phyloP scores from a whole-genome alignment of 2,329 filamentous ascomycete genomes.

The Colletotrichum zoysiae region DNA sequence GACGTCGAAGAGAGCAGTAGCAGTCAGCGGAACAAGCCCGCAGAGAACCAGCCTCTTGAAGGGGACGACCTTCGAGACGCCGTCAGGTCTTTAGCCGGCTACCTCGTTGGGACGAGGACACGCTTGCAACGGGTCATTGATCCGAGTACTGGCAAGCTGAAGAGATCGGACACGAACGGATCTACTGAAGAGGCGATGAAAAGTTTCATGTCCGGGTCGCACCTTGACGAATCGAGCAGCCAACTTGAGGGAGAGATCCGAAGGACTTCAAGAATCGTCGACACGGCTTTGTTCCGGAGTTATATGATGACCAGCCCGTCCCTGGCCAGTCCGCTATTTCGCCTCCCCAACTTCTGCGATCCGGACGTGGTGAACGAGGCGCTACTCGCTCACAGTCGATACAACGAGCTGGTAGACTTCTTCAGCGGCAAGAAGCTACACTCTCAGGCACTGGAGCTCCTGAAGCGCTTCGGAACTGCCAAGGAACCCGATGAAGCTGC shows the following conservation, averaged over 20 bases:
- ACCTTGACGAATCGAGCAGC: slow-evolving; percentile 62
- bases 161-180: slow-evolving; percentile 59
- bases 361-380: slow-evolving; percentile 95
- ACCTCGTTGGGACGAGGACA: slow-evolving; percentile 86
- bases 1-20: slow-evolving; percentile 68
- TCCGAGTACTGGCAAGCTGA: slow-evolving; percentile 72
- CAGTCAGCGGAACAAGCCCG: slow-evolving; percentile 61
- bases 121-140: slow-evolving; percentile 73
- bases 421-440: slow-evolving; percentile 96
- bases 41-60: slow-evolving; percentile 69
- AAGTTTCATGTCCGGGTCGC: slow-evolving; percentile 63
- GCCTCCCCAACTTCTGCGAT: slow-evolving; percentile 97
- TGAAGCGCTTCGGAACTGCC: slow-evolving; percentile 82
- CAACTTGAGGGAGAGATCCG: slow-evolving; percentile 79
- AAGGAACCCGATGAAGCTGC: slow-evolving; percentile 63
- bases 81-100: slow-evolving; percentile 85
- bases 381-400: slow-evolving; percentile 87
- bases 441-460: slow-evolving; percentile 83
- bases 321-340: slow-evolving; percentile 89
- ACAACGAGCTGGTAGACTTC: slow-evolving; percentile 97
- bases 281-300: slow-evolving; percentile 92
- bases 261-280: slow-evolving; percentile 84
- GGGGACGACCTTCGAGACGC: slow-evolving; percentile 88
- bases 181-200: slow-evolving; percentile 66
- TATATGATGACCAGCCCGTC: slow-evolving; percentile 94